Evolutionary conservation across 805 yeast genomes (phyloP), one percentile per base, ranked within the genome.

Genomic region (Candida yuanshanica): DNA sequence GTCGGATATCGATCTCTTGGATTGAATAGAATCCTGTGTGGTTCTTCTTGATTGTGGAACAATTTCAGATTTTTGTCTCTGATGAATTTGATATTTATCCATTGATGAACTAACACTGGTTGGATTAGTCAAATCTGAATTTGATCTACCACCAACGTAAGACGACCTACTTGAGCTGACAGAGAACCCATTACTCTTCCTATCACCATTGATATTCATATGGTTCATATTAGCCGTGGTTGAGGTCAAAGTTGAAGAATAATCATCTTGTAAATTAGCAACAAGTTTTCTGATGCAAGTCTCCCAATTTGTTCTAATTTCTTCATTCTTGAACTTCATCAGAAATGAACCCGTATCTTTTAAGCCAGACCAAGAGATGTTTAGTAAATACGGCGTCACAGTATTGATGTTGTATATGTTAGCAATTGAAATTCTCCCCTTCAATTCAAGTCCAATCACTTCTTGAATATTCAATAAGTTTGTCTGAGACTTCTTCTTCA

Each of bases 321-420:
- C 98, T 54, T 90, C 97, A 38, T 83, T 83, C 46, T 83, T 75
- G 62, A 88, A 88, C 42, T 86, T 74, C 57, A 93, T 72, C 14
- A 88, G 77, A 52, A 93, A 89, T 16, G 86, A 79, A 12, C 96
- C 96, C 22, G 85, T 80, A 49, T 90, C 97, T 53, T 79, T 81
- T 39, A 82, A 79, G 8, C 95, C 93, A n/a, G 81, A 77, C 93
- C 93, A 85, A 13, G 85, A 75, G 10, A 83, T 74, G 27, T 81
- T 75, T 49, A 83, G 64, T 12, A 76, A 74, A 55, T 80, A 78
- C 6, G 81, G 80, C n/a, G 47, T 62, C 48, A 58, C 49, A 35
- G 63, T 62, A 37, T 56, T 64, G n/a, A 77, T 72, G 49, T 65
- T 67, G 39, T 72, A 67, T 37, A 80, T 67, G 53, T 84, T 87